phyloP scores from a whole-genome alignment of 495 filamentous ascomycete genomes.

The Hypoxylon perforatum region DNA sequence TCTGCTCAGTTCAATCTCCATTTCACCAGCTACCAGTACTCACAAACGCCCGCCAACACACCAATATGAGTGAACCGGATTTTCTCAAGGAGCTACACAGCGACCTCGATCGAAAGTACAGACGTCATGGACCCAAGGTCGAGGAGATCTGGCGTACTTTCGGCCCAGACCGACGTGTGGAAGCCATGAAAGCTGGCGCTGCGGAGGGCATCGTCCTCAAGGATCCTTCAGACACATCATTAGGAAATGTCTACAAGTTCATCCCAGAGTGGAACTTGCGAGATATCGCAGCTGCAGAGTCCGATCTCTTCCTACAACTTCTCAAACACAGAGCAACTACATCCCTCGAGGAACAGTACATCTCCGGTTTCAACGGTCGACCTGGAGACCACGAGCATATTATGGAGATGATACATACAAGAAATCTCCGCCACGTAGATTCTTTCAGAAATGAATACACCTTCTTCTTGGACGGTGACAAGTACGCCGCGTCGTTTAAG shows the following conservation, averaged over 20 bases:
- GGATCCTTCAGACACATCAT: constrained; percentile 25
- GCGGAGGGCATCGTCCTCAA: constrained; percentile 32
- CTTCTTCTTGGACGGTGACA: neutral
- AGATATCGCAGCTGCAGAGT: constrained; percentile 46
- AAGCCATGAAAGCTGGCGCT: constrained; percentile 38
- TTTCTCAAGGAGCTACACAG: constrained; percentile 26
- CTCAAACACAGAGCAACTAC: constrained; percentile 48
- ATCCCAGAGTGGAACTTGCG: constrained; percentile 54
- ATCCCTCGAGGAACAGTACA: constrained; percentile 44
- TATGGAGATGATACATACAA: constrained; percentile 30
- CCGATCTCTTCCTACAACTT: constrained; percentile 47
- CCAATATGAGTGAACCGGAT: no score
- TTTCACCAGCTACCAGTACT: no score
- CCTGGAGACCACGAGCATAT: constrained; percentile 43
- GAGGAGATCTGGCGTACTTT: constrained; percentile 44
- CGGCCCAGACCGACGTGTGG: constrained; percentile 31
- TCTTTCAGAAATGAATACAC: neutral
- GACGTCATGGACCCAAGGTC: constrained; percentile 26
- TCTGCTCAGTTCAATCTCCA: no score
- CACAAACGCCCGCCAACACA: no score
- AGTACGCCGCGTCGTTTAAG: neutral
- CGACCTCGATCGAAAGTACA: constrained; percentile 39
- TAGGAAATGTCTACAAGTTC: constrained; percentile 44
- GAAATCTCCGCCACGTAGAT: constrained; percentile 39
- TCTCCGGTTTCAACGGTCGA: constrained; percentile 1